Percentiles rank a stretch among this genome's conserved stretches.
phyloP scores from a whole-genome alignment of 495 filamentous ascomycete species.

The Penicillium ochrochloron region DNA sequence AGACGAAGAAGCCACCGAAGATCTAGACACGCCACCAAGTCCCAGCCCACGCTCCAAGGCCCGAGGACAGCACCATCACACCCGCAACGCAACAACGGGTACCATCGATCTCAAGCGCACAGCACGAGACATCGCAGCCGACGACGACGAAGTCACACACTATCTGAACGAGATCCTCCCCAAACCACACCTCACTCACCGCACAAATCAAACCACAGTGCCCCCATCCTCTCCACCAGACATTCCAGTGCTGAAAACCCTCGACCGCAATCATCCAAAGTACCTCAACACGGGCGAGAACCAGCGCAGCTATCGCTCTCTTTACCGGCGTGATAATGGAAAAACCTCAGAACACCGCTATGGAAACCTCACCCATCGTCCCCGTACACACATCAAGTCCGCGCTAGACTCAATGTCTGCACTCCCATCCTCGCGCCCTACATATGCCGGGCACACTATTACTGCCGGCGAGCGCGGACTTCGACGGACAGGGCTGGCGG shows the following conservation, averaged over 20 bases:
- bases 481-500: slow-evolving; percentile 36
- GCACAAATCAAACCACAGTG: slow-evolving; percentile 19
- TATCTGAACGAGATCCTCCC: slow-evolving; percentile 39
- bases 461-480: slow-evolving; percentile 43
- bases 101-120: slow-evolving; percentile 33
- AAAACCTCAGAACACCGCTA: slow-evolving; percentile 22
- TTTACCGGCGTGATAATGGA: slow-evolving; percentile 28
- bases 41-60: slow-evolving; percentile 48
- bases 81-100: slow-evolving; percentile 32
- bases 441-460: slow-evolving; percentile 30
- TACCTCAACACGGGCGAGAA: slow-evolving; percentile 27
- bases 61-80: slow-evolving; percentile 25
- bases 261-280: slow-evolving; percentile 27
- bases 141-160: slow-evolving; percentile 39
- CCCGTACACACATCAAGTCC: slow-evolving; percentile 42
- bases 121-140: slow-evolving; percentile 32
- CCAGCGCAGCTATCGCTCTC: slow-evolving; percentile 35
- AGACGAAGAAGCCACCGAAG: slow-evolving; percentile 40
- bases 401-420: slow-evolving; percentile 32
- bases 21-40: slow-evolving; percentile 45
- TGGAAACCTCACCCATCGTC: slow-evolving; percentile 23
- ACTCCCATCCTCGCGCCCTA: slow-evolving; percentile 14
- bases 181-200: slow-evolving; percentile 22
- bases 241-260: slow-evolving; percentile 30
- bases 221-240: slow-evolving; percentile 45